These are phyloP conservation scores for Primulina eburnea DNA, from an alignment of 257 asterid genomes.

Conservation along the genomic window DNA sequence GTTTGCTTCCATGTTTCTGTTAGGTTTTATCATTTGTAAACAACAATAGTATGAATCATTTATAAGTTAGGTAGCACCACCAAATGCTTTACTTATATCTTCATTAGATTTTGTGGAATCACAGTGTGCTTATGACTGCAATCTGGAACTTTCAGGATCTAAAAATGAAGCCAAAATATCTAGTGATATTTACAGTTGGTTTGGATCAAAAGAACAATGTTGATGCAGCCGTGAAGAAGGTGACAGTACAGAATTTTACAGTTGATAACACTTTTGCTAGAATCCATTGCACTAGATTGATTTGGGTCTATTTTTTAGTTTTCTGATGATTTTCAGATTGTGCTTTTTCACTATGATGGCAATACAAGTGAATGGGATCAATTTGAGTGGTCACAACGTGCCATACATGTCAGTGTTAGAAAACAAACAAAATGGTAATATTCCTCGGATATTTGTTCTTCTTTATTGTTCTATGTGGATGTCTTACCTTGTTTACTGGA, in stretches of 20 bases:
- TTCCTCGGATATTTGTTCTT: slow-evolving; percentile 8
- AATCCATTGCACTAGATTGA: slow-evolving; percentile 22
- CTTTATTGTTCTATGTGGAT: slow-evolving; percentile 13
- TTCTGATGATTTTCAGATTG: slow-evolving; percentile 87
- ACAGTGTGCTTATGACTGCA: slow-evolving; percentile 23
- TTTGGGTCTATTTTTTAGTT: slow-evolving; percentile 48
- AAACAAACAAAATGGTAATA: slow-evolving; percentile 94
- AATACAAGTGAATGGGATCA: slow-evolving; percentile 92
- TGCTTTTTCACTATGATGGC: slow-evolving; percentile 99
- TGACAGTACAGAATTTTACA: slow-evolving; percentile 27
- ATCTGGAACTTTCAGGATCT: slow-evolving; percentile 69
- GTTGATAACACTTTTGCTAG: slow-evolving; percentile 6
- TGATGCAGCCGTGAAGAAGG: slow-evolving; percentile 89
- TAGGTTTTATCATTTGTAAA: slow-evolving; percentile 13
- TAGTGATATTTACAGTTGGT: slow-evolving; percentile 95
- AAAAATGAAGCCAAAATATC: slow-evolving; percentile 82
- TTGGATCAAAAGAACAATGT: slow-evolving; percentile 68
- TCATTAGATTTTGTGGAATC: slow-evolving; percentile 13
- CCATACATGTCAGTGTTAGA: slow-evolving; percentile 84
- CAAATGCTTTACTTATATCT: slow-evolving; percentile 10
- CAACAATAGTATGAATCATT: neutral
- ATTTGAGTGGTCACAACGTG: slow-evolving; percentile 92
- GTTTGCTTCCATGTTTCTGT: slow-evolving; percentile 18
- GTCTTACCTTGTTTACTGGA: slow-evolving; percentile 8
- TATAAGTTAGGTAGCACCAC: slow-evolving; percentile 17